Percentiles rank a stretch among this genome's conserved stretches.
phyloP scores from a whole-genome alignment of 2,329 filamentous ascomycete genomes.

The Talaromyces sp. region DNA sequence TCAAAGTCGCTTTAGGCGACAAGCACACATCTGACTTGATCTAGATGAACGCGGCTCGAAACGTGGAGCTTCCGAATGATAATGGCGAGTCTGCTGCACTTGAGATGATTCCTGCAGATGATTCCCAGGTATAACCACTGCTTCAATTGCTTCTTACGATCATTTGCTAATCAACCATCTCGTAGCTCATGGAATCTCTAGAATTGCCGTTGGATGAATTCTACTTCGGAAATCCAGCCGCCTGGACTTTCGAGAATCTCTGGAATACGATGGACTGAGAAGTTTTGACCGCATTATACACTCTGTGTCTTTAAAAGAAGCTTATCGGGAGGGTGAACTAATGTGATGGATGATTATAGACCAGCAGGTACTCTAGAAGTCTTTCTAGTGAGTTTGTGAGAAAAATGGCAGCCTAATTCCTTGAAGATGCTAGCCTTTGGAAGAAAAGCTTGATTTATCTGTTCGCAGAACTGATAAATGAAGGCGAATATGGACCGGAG shows the following conservation, averaged over 20 bases:
- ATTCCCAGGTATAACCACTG: constrained; percentile 4
- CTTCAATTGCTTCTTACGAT: neutral
- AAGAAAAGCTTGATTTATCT: neutral
- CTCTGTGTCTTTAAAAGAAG: too few relatives aligned
- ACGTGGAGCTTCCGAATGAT: neutral
- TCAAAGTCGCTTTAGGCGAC: neutral
- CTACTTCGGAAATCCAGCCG: constrained; percentile 23
- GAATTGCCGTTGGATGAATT: constrained; percentile 20
- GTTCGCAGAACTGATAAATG: constrained; percentile 31
- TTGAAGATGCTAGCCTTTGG: neutral
- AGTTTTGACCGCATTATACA: neutral
- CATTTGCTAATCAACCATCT: neutral
- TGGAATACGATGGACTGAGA: constrained; percentile 9
- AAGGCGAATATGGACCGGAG: constrained; percentile 28
- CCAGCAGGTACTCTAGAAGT: neutral
- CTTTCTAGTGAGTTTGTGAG: neutral
- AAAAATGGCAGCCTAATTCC: neutral
- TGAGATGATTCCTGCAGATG: neutral
- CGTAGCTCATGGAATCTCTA: constrained; percentile 1
- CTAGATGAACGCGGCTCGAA: neutral
- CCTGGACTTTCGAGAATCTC: constrained; percentile 24
- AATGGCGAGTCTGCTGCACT: neutral
- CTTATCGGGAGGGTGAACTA: neutral
- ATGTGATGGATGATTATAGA: neutral
- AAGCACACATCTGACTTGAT: neutral